Percentiles rank a stretch among this genome's conserved stretches.
Conservation (phyloP, 805 yeast species). For the Myxozyma udenii region DNA sequence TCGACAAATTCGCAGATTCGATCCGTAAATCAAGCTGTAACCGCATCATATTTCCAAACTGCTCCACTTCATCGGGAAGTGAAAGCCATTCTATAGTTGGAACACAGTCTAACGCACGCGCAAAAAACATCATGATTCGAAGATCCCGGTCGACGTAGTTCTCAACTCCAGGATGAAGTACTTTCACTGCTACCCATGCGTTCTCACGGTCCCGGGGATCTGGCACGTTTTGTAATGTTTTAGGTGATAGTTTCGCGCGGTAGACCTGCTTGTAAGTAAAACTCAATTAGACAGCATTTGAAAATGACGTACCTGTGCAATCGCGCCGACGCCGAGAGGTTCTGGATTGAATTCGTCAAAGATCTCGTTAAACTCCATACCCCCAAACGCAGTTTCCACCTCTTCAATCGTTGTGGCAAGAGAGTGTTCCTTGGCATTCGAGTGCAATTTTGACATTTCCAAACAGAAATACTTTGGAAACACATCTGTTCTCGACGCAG, state of each 20-base stretch:
- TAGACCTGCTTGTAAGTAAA: constrained; percentile 50
- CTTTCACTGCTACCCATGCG: constrained; percentile 77
- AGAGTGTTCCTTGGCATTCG: constrained; percentile 75
- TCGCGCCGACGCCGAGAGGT: constrained; percentile 97
- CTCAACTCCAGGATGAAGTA: constrained; percentile 84
- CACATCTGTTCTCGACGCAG: constrained; percentile 93
- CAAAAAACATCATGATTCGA: constrained; percentile 78
- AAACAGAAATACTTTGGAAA: constrained; percentile 77
- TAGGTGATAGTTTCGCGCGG: constrained; percentile 56
- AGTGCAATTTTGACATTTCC: constrained; percentile 73
- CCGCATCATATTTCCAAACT: constrained; percentile 80
- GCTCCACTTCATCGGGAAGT: constrained; percentile 88
- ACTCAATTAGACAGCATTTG: not conserved
- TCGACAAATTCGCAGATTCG: constrained; percentile 75
- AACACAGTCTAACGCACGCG: constrained; percentile 59
- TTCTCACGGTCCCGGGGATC: constrained; percentile 21
- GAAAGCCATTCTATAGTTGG: constrained; percentile 99
- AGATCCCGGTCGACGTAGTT: constrained; percentile 73
- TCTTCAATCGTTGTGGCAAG: constrained; percentile 56
- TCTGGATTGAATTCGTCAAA: constrained; percentile 71
- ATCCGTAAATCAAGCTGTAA: constrained; percentile 85
- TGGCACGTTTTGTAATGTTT: constrained; percentile 23
- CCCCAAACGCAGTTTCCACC: constrained; percentile 58
- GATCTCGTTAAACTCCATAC: constrained; percentile 59
- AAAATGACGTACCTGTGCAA: constrained; percentile 66